Evolutionary conservation across 176 grass and related monocot species (phyloP), one percentile per base, ranked within the genome.

Genomic region (Chloris gayana): DNA sequence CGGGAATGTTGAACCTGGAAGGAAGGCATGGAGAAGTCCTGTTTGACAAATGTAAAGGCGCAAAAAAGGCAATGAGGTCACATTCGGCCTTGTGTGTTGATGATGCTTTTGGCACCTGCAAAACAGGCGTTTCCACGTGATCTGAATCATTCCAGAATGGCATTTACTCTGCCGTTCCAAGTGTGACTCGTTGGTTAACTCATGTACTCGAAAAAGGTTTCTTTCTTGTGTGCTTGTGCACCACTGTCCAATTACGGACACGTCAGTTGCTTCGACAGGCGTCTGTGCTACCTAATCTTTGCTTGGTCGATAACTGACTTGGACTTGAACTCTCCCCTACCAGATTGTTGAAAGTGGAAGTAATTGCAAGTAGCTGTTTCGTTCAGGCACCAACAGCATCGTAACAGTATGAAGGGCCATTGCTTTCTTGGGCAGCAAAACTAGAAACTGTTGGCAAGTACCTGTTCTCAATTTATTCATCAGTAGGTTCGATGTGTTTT

Each of bases 71-170:
- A 27, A 31, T 4, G 72, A 14, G 25, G 54, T 41, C 64, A 61
- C 71, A 72, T 45, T 39, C 22, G 6, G 27, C 24, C 26, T n/a
- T 31, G 19, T n/a, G 62, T 67, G 19, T 21, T 45, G 49, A 69
- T 37, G 84, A 47, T 81, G 14, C 32, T 68, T 75, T 65, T 70
- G 51, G 37, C 82, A 76, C 53, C 87, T 84, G 76, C 76, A 75
- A 64, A 62, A 69, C 87, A 75, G 21, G 42, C 76, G 64, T 63
- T 88, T 85, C 44, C 82, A 80, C 64, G 87, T 88, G 87, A 88
- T 44, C 14, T 56, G 70, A 68, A 63, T 80, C 80, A 68, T 70
- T 81, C 72, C 61, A 67, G 84, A 59, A 67, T 73, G 84, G 59
- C 34, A 18, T 13, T 19, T 69, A 62, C 39, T 62, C 38, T n/a